Percentiles rank a stretch among this genome's conserved stretches.
Conservation (phyloP, 2,329 filamentous ascomycete species). For the Arthrobotrys sinensis region DNA sequence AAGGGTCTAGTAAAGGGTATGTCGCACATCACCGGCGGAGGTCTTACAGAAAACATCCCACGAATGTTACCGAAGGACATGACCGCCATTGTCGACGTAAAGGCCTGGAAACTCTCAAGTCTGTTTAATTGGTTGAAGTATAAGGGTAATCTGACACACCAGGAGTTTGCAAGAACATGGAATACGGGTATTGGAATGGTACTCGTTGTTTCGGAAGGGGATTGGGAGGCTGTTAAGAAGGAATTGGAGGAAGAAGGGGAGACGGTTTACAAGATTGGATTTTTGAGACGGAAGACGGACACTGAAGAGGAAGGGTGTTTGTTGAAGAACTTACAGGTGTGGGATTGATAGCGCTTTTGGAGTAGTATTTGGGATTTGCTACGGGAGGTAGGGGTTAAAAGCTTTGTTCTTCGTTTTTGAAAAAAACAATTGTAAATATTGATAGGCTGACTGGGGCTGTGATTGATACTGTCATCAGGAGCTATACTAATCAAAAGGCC, state of each 20-base stretch:
- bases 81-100: conserved; percentile 84
- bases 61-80: conserved; percentile 87
- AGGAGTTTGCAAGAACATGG: conserved; percentile 92
- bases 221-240: conserved; percentile 75
- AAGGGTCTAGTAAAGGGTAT: conserved; percentile 85
- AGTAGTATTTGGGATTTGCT: neutral
- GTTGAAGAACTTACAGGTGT: conserved; percentile 62
- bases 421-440: conserved; percentile 22
- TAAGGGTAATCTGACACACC: conserved; percentile 78
- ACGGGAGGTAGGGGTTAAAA: conserved; percentile 1
- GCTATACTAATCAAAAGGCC: conserved; percentile 4
- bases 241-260: conserved; percentile 79
- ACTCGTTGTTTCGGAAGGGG: conserved; percentile 79
- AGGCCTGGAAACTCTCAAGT: conserved; percentile 80
- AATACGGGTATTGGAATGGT: conserved; percentile 98
- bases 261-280: conserved; percentile 82
- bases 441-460: neutral
- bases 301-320: conserved; percentile 65
- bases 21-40: conserved; percentile 96
- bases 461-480: neutral
- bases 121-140: conserved; percentile 91
- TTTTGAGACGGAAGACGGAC: conserved; percentile 74
- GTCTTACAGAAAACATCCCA: conserved; percentile 92
- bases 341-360: conserved; percentile 50
- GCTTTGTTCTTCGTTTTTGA: neutral